Conservation (phyloP, 192 early-diverging fungal genomes). For the Coemansia sp. region DNA sequence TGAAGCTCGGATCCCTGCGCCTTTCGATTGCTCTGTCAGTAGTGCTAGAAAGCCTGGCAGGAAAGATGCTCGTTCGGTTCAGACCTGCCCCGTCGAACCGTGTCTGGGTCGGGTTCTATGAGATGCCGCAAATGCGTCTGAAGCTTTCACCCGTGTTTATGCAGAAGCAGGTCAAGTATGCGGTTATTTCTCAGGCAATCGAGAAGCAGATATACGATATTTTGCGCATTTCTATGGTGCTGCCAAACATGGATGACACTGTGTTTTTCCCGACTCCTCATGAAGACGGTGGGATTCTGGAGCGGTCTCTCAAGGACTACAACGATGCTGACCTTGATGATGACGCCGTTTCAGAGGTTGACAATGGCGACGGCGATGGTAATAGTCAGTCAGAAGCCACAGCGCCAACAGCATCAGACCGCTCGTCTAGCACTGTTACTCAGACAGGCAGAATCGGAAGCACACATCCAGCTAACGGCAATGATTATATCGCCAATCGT, state of each 20-base stretch:
- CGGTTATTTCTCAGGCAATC: constrained; percentile 80
- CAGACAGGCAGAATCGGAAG: background rate
- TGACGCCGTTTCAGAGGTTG: constrained; percentile 1
- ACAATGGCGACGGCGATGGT: background rate
- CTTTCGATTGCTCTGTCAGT: constrained; percentile 78
- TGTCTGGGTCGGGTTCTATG: constrained; percentile 84
- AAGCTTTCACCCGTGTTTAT: constrained; percentile 78
- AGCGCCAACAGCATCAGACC: background rate
- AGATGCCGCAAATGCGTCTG: constrained; percentile 72
- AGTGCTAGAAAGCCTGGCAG: constrained; percentile 69
- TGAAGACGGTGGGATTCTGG: constrained; percentile 62
- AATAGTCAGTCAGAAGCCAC: too few species aligned
- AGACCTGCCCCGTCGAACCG: constrained; percentile 81
- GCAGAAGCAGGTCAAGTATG: constrained; percentile 78
- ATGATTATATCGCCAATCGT: background rate
- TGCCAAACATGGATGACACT: constrained; percentile 89
- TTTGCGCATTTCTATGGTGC: constrained; percentile 72
- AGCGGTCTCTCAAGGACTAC: constrained; percentile 44
- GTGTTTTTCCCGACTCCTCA: constrained; percentile 66
- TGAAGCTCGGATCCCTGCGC: constrained; percentile 64
- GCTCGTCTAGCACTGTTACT: background rate
- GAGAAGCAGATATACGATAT: constrained; percentile 82
- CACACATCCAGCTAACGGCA: background rate
- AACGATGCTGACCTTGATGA: constrained; percentile 24
- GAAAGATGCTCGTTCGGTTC: constrained; percentile 72